phyloP scores from a whole-genome alignment of 1,284 basidiomycete genomes.

The Tetrapyrgos nigripes region DNA sequence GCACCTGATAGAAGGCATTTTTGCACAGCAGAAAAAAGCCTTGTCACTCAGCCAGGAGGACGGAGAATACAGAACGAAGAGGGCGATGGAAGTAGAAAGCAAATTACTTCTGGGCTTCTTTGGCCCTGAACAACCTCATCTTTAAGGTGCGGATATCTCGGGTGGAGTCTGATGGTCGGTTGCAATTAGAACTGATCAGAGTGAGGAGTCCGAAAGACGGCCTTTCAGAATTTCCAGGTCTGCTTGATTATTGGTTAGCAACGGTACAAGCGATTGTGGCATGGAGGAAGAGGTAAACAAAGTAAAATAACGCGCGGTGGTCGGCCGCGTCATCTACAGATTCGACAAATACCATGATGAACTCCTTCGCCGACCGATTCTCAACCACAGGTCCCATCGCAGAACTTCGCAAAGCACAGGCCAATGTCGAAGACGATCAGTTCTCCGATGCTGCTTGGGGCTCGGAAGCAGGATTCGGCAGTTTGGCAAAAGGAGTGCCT shows the following conservation, averaged over 20 bases:
- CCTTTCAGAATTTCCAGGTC: too few relatives aligned
- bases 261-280: too few relatives aligned
- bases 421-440: constrained; percentile 65
- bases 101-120: constrained; percentile 2
- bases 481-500: constrained; percentile 70
- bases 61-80: not conserved
- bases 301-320: constrained; percentile 36
- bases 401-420: constrained; percentile 59
- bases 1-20: constrained; percentile 19
- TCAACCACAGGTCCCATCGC: constrained; percentile 57
- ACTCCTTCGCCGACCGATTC: constrained; percentile 74
- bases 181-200: too few relatives aligned
- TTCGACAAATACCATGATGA: constrained; percentile 61
- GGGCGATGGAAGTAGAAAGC: constrained; percentile 3
- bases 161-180: too few relatives aligned
- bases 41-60: constrained; percentile 14
- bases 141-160: not conserved
- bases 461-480: constrained; percentile 81
- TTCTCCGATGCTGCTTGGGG: constrained; percentile 78
- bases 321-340: constrained; percentile 63
- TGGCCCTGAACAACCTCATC: not conserved
- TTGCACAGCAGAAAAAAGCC: constrained; percentile 10
- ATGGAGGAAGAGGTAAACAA: constrained; percentile 23
- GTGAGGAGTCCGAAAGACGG: too few relatives aligned
- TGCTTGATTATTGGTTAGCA: too few relatives aligned